Evolutionary conservation across 306 rosid species (phyloP), one percentile per base, ranked within the genome.

Genomic region (Erythrophleum fordii): DNA sequence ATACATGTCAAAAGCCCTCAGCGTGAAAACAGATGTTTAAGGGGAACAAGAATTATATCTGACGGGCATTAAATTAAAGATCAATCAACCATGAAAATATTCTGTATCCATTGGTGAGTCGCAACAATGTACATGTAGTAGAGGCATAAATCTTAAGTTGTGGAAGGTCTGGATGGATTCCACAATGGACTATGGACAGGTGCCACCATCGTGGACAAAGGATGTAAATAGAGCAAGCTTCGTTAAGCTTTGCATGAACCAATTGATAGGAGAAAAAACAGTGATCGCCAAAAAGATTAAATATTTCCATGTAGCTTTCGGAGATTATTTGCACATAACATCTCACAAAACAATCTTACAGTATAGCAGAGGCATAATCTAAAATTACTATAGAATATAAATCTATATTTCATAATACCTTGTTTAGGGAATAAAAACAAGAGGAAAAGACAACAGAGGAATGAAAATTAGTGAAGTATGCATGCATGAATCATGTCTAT

Each of bases 241-340:
- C 72, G 42, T 10, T 52, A 16, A 31, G 77, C 78, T 25, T 41
- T 53, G 52, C 61, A 41, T 31, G 60, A 53, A 10, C 46, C 18
- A 45, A 62, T 35, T 22, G 11, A 22, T 13, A 39, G 9, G 44
- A 75, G 49, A 74, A 31, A 35, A 52, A 68, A 66, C 34, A 77
- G 41, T 51, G 49, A 71, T 31, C 18, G 20, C 28, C 45, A 44
- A 10, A 75, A 66, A 67, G 71, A 64, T 44, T 44, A 34, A 18
- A 78, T 67, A 78, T 77, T 44, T 65, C 74, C 31, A 35, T 46
- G 58, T 53, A 72, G 67, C 58, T 44, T 73, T 64, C 64, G 12
- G 14, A 31, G 61, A 83, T 83, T 62, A 55, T 72, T 55, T 62
- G 79, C 39, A 62, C 25, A 62, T 61, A 77, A 72, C 46, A 51